Evolutionary conservation across 768 basidiomycete genomes (phyloP).

Genomic region (Trametes maxima): DNA sequence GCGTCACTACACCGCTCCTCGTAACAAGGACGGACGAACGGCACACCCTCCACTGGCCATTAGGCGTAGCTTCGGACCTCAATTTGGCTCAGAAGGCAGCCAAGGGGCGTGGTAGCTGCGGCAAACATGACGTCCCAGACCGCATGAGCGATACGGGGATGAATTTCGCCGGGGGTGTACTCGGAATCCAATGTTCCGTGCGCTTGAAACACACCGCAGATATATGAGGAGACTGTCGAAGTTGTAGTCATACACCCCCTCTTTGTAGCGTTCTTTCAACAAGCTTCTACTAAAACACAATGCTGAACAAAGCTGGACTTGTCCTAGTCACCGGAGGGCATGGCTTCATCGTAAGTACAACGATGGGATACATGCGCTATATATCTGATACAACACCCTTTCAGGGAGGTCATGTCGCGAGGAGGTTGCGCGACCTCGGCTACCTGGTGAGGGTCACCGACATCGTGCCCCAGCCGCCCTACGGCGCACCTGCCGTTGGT

Average conservation of each 20-base stretch:
- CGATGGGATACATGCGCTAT: not conserved
- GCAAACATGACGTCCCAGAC: no score
- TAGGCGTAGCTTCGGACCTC: no score
- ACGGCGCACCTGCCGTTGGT: constrained; percentile 24
- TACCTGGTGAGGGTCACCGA: constrained; percentile 49
- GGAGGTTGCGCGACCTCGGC: constrained; percentile 37
- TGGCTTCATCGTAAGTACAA: constrained; percentile 23
- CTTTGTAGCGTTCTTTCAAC: no score
- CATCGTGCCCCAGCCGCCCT: constrained; percentile 26
- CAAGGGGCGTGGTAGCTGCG: no score
- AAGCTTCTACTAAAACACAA: not conserved
- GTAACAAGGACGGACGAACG: not conserved
- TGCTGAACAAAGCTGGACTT: constrained; percentile 1
- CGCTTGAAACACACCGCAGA: not conserved
- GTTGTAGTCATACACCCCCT: no score
- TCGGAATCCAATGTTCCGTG: no score
- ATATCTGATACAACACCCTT: not conserved
- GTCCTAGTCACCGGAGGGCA: constrained; percentile 26
- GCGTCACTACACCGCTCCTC: not conserved
- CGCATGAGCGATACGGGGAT: no score
- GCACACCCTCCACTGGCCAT: not conserved
- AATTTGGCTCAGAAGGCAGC: no score
- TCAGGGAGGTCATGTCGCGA: constrained; percentile 56
- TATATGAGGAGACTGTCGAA: not conserved
- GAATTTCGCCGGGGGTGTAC: no score